Evolutionary conservation across 371 early-diverging fungal species (phyloP).

Genomic region (Catenaria anguillulae): DNA sequence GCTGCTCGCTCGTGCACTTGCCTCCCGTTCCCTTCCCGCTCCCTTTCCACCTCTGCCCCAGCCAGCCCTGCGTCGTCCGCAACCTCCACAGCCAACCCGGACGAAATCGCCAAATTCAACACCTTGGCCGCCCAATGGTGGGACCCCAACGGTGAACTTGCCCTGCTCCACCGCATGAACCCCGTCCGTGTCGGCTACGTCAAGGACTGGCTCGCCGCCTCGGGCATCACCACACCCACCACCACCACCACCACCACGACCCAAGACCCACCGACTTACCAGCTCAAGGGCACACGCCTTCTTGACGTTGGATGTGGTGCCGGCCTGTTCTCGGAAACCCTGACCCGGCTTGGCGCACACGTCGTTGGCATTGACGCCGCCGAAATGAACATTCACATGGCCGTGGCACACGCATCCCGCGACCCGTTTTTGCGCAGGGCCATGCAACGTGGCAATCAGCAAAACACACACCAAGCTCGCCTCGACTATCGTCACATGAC

Average conservation of each 20-base stretch:
- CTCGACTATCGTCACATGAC: constrained; percentile 53
- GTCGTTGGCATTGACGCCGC: constrained; percentile 82
- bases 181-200: constrained; percentile 67
- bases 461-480: constrained; percentile 24
- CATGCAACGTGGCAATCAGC: constrained; percentile 6
- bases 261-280: constrained; percentile 12
- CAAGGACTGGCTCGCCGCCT: constrained; percentile 29
- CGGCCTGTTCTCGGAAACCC: constrained; percentile 70
- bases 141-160: constrained; percentile 74
- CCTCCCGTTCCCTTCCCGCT: no score
- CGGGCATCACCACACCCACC: background rate
- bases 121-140: constrained; percentile 72
- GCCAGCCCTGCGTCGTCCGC: no score
- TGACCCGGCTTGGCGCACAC: constrained; percentile 65
- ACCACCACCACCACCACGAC: background rate
- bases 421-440: constrained; percentile 34
- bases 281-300: constrained; percentile 44
- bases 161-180: constrained; percentile 80
- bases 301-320: constrained; percentile 95
- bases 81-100: constrained; percentile 38
- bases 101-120: constrained; percentile 70
- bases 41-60: no score
- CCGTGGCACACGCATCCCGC: constrained; percentile 46
- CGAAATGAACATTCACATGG: constrained; percentile 62
- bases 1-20: no score